Evolutionary conservation across 2,329 filamentous ascomycete species (phyloP).

Genomic region (Microthyrium microscopicum): DNA sequence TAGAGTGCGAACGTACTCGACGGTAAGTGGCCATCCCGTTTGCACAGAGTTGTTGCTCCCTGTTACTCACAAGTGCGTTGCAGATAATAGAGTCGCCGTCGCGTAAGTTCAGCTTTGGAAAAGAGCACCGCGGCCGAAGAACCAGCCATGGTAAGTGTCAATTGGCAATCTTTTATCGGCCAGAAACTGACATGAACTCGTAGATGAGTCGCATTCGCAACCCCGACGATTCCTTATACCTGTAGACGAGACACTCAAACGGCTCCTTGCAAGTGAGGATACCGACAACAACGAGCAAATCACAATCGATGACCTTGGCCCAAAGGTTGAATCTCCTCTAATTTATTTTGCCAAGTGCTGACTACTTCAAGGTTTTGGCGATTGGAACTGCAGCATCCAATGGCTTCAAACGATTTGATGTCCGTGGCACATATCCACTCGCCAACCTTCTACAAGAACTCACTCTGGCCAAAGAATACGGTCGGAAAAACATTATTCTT

Average conservation of each 20-base stretch:
- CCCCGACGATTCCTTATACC: constrained; percentile 73
- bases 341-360: constrained; percentile 11
- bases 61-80: no score
- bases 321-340: constrained; percentile 46
- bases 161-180: not conserved
- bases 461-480: constrained; percentile 78
- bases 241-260: constrained; percentile 68
- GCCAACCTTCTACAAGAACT: constrained; percentile 93
- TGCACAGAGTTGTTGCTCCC: constrained; percentile 7
- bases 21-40: constrained; percentile 20
- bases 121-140: constrained; percentile 12
- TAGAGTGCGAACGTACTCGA: constrained; percentile 36
- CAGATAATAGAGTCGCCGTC: constrained; percentile 9
- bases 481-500: constrained; percentile 74
- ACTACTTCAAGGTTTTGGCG: constrained; percentile 47
- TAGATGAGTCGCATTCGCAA: constrained; percentile 56
- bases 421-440: constrained; percentile 92
- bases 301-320: constrained; percentile 87
- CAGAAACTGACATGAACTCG: constrained; percentile 10
- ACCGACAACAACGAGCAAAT: constrained; percentile 93
- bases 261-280: constrained; percentile 70
- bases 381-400: constrained; percentile 74
- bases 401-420: constrained; percentile 73
- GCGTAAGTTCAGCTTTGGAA: constrained; percentile 7
- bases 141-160: constrained; percentile 17